Evolutionary conservation across 2,329 filamentous ascomycete species (phyloP).

Genomic region (Botrytis deweyae): DNA sequence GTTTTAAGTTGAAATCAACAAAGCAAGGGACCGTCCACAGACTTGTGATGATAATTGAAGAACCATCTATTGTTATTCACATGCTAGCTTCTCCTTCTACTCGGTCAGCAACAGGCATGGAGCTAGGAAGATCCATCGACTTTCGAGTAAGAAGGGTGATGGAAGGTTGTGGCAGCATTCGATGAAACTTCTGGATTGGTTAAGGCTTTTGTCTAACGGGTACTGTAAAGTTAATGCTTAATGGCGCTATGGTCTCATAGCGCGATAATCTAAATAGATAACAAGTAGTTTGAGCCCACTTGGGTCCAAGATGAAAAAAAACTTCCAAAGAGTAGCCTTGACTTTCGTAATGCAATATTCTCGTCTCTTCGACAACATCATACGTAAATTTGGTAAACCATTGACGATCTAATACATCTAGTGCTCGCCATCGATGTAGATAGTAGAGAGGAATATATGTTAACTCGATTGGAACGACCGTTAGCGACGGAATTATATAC

Average conservation of each 20-base stretch:
- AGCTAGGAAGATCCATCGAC: background rate
- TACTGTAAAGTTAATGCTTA: background rate
- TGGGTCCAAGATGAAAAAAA: too few species aligned
- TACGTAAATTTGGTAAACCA: too few species aligned
- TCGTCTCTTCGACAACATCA: background rate
- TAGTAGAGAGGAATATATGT: background rate
- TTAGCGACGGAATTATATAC: background rate
- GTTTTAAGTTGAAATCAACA: background rate
- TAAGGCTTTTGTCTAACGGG: background rate
- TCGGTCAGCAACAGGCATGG: background rate
- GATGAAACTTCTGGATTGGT: background rate
- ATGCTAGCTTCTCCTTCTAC: background rate
- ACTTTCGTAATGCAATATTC: background rate
- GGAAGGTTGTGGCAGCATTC: background rate
- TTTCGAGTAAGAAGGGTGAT: background rate
- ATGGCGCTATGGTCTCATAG: background rate
- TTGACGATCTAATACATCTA: background rate
- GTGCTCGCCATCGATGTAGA: background rate
- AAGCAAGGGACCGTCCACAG: background rate
- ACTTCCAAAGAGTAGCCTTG: background rate
- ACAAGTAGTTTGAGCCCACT: background rate
- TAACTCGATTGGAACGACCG: background rate
- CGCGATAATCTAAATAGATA: background rate
- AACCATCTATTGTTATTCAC: background rate
- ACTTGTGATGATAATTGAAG: background rate